Base-by-base conservation (phyloP, 2,329 filamentous ascomycete species). In the Neonectria magnoliae region DNA sequence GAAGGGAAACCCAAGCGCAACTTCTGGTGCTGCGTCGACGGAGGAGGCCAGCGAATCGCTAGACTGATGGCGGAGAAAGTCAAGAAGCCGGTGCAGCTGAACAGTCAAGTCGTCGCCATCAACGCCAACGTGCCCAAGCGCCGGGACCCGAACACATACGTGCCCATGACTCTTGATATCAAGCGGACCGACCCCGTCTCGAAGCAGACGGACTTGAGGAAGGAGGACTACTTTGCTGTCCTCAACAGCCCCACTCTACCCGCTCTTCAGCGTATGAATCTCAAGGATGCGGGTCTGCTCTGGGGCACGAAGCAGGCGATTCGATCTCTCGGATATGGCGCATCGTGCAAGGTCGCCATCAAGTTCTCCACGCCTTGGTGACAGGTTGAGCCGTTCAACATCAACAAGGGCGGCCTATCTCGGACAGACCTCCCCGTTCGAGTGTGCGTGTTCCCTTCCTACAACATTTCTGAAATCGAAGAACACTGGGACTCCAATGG, bases 351-450 rank as follows among this genome's bases (percentile, higher is more conserved):
- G 50, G 72, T 77, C 1, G 76, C 65, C 0, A 68, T 78, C 25
- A 78, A 77, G 38, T 82, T 82, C 60, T 71, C 72, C 55, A 66
- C 69, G 0, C 66, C 75, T 1, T 78, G 76, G 76, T 74, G 71
- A 71, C 50, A 71, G n/a, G 11, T 64, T 2, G 45, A 22, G 0
- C 48, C 51, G 0, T 60, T 65, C 13, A 54, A 62, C 2, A 72
- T 73, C 13, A 64, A 20, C 0, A 11, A 65, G 0, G 70, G 68
- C 0, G 71, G 71, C 0, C 14, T 69, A 0, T 60, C 45, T 1
- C 69, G 50, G 2, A 66, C 76, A 5, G 76, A 78, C 38, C 67
- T 78, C 0, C 73, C 76, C 0, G 68, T 78, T 13, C 70, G 76
- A 1, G 71, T 73, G 11, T 76, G 72, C 2, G 76, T 78, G 1